phyloP scores from a whole-genome alignment of 1,284 basidiomycete species.

The Trichosporon ovoides region DNA sequence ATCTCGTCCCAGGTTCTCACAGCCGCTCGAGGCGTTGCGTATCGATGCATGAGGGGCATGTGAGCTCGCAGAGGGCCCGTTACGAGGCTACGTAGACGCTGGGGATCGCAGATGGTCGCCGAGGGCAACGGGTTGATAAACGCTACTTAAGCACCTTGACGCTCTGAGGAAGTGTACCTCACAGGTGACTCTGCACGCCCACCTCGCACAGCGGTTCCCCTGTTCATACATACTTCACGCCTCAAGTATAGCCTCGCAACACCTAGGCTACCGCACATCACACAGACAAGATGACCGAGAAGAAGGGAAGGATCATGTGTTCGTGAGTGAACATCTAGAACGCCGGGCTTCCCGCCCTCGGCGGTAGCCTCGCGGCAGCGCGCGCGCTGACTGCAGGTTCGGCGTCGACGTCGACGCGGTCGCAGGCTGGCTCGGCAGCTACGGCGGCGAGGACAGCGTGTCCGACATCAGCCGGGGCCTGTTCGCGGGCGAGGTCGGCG shows the following conservation, averaged over 20 bases:
- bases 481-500: conserved; percentile 63
- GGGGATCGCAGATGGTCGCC: not conserved
- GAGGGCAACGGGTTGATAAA: too few species aligned
- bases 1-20: not conserved
- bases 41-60: not conserved
- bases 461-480: conserved; percentile 49
- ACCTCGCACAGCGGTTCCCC: too few species aligned
- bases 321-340: conserved; percentile 4
- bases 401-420: conserved; percentile 63
- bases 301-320: conserved; percentile 12
- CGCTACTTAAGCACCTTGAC: too few species aligned
- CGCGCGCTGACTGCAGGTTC: conserved; percentile 32
- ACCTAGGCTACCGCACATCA: not conserved
- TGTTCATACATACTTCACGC: too few species aligned
- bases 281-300: not conserved
- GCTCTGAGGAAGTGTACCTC: too few species aligned
- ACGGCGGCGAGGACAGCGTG: conserved; percentile 48
- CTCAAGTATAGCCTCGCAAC: not conserved
- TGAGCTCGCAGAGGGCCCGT: not conserved
- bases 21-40: not conserved
- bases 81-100: not conserved
- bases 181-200: too few species aligned
- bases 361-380: not conserved
- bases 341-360: not conserved
- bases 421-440: conserved; percentile 56